phyloP scores from a whole-genome alignment of 139 green algal species.

The Axilococcus clingmanii region DNA sequence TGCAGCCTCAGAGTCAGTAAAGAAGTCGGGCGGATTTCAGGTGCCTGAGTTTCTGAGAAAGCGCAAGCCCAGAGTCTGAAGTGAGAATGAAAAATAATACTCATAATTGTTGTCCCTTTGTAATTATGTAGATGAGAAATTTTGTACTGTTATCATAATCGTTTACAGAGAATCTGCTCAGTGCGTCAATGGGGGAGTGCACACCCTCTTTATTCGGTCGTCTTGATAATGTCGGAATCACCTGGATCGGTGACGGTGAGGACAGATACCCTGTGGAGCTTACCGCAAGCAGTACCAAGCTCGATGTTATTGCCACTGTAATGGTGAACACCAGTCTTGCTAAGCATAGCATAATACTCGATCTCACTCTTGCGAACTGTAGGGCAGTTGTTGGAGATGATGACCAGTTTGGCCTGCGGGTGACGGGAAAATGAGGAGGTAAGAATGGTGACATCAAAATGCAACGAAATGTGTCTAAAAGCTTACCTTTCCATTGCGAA shows the following conservation, averaged over 20 bases:
- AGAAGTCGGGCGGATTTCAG: too few species aligned
- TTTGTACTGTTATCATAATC: too few species aligned
- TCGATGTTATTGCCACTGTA: conserved; percentile 99
- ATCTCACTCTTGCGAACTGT: conserved; percentile 94
- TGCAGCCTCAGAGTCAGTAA: too few species aligned
- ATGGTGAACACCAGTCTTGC: conserved; percentile 97
- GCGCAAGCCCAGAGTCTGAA: too few species aligned
- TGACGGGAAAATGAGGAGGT: background rate
- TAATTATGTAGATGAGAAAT: too few species aligned
- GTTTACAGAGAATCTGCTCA: too few species aligned
- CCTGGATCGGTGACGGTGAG: conserved; percentile 96
- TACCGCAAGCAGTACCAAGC: conserved; percentile 95
- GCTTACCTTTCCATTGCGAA: conserved; percentile 82
- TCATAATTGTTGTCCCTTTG: too few species aligned
- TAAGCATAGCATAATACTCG: conserved; percentile 99
- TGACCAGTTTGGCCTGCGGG: conserved; percentile 89
- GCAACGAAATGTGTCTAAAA: background rate
- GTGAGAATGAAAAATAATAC: conserved; percentile 5
- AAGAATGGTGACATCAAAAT: background rate
- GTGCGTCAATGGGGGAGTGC: too few species aligned
- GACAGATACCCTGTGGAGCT: conserved; percentile 85
- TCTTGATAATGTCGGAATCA: conserved; percentile 91
- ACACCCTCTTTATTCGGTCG: too few species aligned
- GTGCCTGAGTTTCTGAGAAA: background rate
- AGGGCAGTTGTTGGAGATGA: conserved; percentile 97